Conservation (phyloP, 805 yeast species). For the Yarrowia porcina region DNA sequence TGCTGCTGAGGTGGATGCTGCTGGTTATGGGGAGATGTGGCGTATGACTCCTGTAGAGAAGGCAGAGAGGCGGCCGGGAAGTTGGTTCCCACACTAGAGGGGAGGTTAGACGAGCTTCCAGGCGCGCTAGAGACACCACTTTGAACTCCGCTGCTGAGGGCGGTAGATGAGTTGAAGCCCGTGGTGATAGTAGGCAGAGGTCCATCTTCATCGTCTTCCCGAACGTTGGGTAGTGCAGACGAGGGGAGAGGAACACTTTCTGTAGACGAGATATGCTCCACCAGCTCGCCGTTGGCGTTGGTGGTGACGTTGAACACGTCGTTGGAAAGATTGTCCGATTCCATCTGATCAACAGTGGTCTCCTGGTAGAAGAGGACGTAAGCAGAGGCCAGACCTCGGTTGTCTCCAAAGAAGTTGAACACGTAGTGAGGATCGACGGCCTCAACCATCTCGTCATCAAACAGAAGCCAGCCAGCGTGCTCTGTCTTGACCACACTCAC, state of each 20-base stretch:
- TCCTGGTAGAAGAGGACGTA: constrained; percentile 81
- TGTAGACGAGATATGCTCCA: constrained; percentile 8
- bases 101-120: neutral
- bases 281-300: constrained; percentile 8
- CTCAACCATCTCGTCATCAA: constrained; percentile 95
- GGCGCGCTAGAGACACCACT: constrained; percentile 9
- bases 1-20: constrained; percentile 3
- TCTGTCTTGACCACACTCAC: constrained; percentile 79
- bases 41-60: neutral
- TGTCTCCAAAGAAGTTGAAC: constrained; percentile 80
- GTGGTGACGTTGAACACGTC: constrained; percentile 20
- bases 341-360: constrained; percentile 33
- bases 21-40: neutral
- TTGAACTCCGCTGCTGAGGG: constrained; percentile 4
- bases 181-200: neutral
- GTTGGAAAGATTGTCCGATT: constrained; percentile 20
- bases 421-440: constrained; percentile 80
- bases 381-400: constrained; percentile 85
- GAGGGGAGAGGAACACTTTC: constrained; percentile 18
- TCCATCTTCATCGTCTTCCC: constrained; percentile 10
- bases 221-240: constrained; percentile 12
- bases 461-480: constrained; percentile 80
- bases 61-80: constrained; percentile 6
- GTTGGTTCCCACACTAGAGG: neutral
- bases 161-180: constrained; percentile 1